Evolutionary conservation across 192 early-diverging fungal genomes (phyloP).

Genomic region (Phycomyces blakesleeanus): DNA sequence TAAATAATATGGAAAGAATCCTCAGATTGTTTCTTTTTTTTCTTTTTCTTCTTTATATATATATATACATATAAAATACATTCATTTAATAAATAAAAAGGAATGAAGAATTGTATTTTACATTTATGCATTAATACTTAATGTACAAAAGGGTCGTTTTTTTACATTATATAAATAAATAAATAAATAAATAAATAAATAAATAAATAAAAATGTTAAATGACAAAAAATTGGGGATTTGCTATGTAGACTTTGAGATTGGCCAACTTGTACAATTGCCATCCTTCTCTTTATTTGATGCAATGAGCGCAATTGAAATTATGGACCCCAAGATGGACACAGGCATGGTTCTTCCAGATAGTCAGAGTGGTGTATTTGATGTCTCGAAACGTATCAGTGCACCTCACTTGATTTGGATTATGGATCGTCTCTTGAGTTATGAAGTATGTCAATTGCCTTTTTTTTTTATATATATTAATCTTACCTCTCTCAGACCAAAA

Average conservation of each 20-base stretch:
- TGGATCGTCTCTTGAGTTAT: slow-evolving; percentile 49
- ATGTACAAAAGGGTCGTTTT: too few relatives aligned
- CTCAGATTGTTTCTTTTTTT: neutral
- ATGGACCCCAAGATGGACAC: slow-evolving; percentile 65
- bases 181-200: too few relatives aligned
- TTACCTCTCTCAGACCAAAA: too few relatives aligned
- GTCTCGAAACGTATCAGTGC: slow-evolving; percentile 30
- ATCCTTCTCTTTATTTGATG: slow-evolving; percentile 56
- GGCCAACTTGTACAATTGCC: slow-evolving; percentile 55
- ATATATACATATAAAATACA: too few relatives aligned
- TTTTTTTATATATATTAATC: too few relatives aligned
- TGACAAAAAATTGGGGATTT: too few relatives aligned
- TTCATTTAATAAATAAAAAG: too few relatives aligned
- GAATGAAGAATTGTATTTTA: too few relatives aligned
- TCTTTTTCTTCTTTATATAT: too few relatives aligned
- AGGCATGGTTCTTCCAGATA: slow-evolving; percentile 49
- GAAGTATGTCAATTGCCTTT: slow-evolving; percentile 35
- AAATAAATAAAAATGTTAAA: too few relatives aligned
- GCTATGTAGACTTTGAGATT: slow-evolving; percentile 45
- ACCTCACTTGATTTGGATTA: slow-evolving; percentile 44
- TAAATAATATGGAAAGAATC: slow-evolving; percentile 1
- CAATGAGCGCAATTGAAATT: slow-evolving; percentile 65
- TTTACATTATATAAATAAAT: too few relatives aligned
- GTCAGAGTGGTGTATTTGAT: slow-evolving; percentile 35
- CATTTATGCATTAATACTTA: too few relatives aligned